Evolutionary conservation across 176 grass and related monocot species (phyloP).

Genomic region (Juncus effusus): DNA sequence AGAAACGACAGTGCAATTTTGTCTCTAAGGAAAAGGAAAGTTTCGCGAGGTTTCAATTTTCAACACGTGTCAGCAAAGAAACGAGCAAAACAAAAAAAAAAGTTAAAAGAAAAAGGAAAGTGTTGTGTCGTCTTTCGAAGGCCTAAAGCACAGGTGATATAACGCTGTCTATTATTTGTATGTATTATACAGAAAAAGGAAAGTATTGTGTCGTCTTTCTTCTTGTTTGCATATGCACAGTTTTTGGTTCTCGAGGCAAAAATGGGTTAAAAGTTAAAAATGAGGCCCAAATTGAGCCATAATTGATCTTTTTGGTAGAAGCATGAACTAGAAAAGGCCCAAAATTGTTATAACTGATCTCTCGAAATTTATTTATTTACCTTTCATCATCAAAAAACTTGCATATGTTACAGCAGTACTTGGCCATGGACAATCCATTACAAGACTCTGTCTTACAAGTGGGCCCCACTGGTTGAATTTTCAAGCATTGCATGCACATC

Average conservation of each 20-base stretch:
- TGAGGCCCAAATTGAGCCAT: too few species aligned
- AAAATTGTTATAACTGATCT: too few species aligned
- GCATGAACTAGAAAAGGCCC: too few species aligned
- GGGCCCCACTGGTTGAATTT: conserved; percentile 76
- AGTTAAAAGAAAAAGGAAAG: too few species aligned
- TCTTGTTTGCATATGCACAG: too few species aligned
- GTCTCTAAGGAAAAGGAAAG: neutral
- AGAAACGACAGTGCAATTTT: neutral
- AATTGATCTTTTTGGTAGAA: too few species aligned
- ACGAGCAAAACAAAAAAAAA: neutral
- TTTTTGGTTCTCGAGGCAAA: too few species aligned
- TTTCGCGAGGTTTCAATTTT: neutral
- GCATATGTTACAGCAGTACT: conserved; percentile 94
- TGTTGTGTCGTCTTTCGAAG: too few species aligned
- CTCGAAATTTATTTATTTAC: conserved; percentile 37
- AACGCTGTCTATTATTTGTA: too few species aligned
- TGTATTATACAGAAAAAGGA: neutral
- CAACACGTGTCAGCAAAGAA: neutral
- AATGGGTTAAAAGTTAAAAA: too few species aligned
- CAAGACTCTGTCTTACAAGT: conserved; percentile 78
- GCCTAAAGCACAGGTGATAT: too few species aligned
- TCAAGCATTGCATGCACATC: conserved; percentile 98
- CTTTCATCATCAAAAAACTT: conserved; percentile 99
- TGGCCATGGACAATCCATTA: conserved; percentile 70
- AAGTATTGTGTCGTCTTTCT: neutral